A percentile compares a stretch with the other conserved stretches of the same genome.
These are phyloP conservation scores for Nakazawaea molendinolei DNA, from an alignment of 805 yeast species.

Conservation along the genomic window DNA sequence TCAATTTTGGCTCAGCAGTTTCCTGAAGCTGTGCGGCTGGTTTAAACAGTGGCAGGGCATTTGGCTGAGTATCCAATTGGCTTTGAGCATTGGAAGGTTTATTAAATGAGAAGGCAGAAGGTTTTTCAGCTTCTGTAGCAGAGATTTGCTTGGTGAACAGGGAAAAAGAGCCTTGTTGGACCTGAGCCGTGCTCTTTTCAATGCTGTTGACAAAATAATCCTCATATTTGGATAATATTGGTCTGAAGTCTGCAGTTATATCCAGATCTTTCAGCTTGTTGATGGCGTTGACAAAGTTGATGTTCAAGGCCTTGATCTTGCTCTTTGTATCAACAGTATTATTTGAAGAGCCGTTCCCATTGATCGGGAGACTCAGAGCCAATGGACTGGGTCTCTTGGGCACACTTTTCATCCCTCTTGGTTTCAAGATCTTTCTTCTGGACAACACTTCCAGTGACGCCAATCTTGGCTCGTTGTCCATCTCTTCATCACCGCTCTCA, in stretches of 20 bases:
- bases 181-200: no score
- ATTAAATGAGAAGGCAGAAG: no score
- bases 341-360: constrained; percentile 1
- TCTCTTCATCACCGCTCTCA: constrained; percentile 29
- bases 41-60: constrained; percentile 1
- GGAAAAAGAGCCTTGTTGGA: no score
- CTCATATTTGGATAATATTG: constrained; percentile 57
- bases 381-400: not conserved
- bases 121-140: no score
- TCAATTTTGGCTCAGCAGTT: constrained; percentile 5
- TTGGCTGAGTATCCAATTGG: no score
- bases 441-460: constrained; percentile 64
- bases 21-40: constrained; percentile 6
- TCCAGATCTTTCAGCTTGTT: constrained; percentile 32
- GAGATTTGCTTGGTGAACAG: no score
- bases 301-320: constrained; percentile 60
- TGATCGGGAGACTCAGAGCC: constrained; percentile 5
- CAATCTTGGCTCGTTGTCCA: constrained; percentile 24
- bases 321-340: constrained; percentile 29
- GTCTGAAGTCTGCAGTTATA: constrained; percentile 49
- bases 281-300: constrained; percentile 46
- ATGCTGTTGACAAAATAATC: no score
- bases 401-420: constrained; percentile 8
- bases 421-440: constrained; percentile 47
- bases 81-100: no score